These are phyloP conservation scores for Pyricularia grisea DNA, from an alignment of 2,329 filamentous ascomycete genomes.

Conservation along the genomic window DNA sequence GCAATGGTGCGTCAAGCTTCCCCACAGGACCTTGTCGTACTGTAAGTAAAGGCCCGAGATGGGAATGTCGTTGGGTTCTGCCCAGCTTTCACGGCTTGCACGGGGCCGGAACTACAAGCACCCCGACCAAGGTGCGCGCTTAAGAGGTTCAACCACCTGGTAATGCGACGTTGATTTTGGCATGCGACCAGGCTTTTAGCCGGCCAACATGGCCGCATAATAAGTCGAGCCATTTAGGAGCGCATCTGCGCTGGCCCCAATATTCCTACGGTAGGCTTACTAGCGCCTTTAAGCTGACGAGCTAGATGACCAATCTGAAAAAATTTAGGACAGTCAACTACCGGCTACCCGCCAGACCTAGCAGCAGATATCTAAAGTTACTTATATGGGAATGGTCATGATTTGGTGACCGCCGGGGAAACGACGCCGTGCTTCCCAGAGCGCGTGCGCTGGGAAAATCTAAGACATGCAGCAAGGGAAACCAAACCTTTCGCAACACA, in stretches of 20 bases:
- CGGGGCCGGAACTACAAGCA: neutral
- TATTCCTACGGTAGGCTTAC: neutral
- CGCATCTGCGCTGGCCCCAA: neutral
- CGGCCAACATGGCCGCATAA: neutral
- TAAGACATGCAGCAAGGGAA: constrained; percentile 3
- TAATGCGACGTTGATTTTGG: neutral
- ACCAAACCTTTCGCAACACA: neutral
- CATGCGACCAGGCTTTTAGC: neutral
- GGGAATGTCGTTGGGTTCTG: neutral
- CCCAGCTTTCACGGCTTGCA: neutral
- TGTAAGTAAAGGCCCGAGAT: neutral
- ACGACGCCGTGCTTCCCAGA: neutral
- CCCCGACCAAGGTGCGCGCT: neutral
- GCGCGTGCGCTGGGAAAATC: neutral
- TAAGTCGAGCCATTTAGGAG: neutral
- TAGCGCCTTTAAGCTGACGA: neutral
- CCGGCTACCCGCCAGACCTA: neutral
- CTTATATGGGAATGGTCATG: neutral
- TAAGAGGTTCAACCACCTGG: neutral
- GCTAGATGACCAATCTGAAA: neutral
- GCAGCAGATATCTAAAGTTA: neutral
- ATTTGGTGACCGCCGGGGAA: neutral
- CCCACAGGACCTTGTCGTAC: neutral
- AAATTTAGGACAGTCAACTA: neutral
- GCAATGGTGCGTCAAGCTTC: neutral